Base-by-base conservation (phyloP, 257 asterid genomes). In the Solanum sitiens region DNA sequence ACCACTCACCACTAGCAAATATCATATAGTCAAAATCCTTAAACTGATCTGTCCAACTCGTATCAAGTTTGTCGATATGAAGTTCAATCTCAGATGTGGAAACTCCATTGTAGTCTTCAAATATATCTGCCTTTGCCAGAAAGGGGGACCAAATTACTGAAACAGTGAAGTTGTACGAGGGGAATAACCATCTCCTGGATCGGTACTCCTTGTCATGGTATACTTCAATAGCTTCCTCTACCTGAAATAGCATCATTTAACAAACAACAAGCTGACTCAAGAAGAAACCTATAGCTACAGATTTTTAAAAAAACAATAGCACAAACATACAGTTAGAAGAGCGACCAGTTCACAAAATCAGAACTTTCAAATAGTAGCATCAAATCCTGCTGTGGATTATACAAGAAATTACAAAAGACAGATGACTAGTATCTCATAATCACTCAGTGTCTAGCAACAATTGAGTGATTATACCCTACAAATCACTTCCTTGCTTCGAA, bases 91-190 rank as follows among this genome's bases (percentile, higher is more conserved):
- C 99, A 15, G 94, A 88, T 5, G 95, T 89, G 10, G 98, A 92
- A 68, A 94, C 94, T 16, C 98, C 99, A 10, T 93, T 88, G 2
- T 80, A 35, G 70, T 96, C 98, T 90, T 94, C 98, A 18, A 90
- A 90, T 84, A 92, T 93, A 82, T 89, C 92, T 12, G 98, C 98
- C 74, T 93, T 23, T 6, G 98, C 94, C 30, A 96, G 93, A 82
- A 95, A 92, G 35, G 99, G 99, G 42, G 98, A 92, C 99, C 99
- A 96, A 56, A 96, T 63, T 72, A 88, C 93, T 5, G 97, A 95
- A 23, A 96, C 39, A 0, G 95, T 94, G 50, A 95, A 91, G 88
- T 94, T 96, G 95, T 90, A 85, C 11, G 83, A 87, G 2, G 96
- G 98, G 90, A 96, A 94, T 84, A 91, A 27, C 99, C 99, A 96